Percentiles rank a stretch among this genome's conserved stretches.
Evolutionary conservation across 257 asterid genomes (phyloP).

Genomic region (Nicotiana attenuata): DNA sequence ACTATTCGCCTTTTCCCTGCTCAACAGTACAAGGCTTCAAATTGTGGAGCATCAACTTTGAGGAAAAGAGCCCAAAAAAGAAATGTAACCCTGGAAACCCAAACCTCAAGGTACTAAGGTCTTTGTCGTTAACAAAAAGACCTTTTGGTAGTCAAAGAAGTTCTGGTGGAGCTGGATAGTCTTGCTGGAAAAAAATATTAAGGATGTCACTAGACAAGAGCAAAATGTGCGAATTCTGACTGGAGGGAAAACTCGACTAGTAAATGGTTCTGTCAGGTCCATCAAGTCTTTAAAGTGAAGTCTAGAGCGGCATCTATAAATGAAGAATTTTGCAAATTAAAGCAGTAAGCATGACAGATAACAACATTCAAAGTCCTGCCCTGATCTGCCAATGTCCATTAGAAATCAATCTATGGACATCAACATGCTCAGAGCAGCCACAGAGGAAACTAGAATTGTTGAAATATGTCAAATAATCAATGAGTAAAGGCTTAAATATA

Average conservation of each 20-base stretch:
- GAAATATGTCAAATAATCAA: conserved; percentile 2
- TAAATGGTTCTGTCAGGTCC: conserved; percentile 4
- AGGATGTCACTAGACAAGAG: background rate
- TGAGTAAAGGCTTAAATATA: conserved; percentile 17
- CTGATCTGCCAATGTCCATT: background rate
- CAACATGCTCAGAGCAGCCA: background rate
- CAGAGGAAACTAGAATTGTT: background rate
- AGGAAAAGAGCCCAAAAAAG: background rate
- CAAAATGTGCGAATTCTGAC: background rate
- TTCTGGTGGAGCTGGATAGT: conserved; percentile 4
- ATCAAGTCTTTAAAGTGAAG: background rate
- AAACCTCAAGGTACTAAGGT: background rate
- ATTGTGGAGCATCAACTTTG: background rate
- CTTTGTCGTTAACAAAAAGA: background rate
- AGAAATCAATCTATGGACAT: background rate
- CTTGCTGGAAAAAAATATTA: background rate
- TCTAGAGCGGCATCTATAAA: background rate
- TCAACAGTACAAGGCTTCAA: background rate
- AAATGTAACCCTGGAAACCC: background rate
- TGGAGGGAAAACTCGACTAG: background rate
- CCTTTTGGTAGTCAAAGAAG: background rate
- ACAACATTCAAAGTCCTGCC: background rate
- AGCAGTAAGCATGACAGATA: background rate
- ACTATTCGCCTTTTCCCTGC: background rate
- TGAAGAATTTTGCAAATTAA: conserved; percentile 1